Evolutionary conservation across 495 filamentous ascomycete species (phyloP).

Genomic region (Penicillium arizonense): DNA sequence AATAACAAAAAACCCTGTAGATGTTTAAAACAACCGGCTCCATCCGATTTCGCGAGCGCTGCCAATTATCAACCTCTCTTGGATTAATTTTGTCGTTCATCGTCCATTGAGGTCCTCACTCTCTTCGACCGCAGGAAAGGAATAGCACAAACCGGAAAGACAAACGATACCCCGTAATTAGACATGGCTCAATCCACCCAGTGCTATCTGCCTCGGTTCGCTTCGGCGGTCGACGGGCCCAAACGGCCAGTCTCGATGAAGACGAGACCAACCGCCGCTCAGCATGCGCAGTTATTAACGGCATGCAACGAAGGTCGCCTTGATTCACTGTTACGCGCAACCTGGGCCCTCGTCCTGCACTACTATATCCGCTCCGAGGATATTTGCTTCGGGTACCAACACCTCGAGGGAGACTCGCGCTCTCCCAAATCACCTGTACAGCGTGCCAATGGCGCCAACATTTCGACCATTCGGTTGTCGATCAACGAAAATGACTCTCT

Average conservation of each 20-base stretch:
- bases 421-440: slow-evolving; percentile 18
- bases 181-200: slow-evolving; percentile 37
- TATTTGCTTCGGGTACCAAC: slow-evolving; percentile 55
- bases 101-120: slow-evolving; percentile 6
- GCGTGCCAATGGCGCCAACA: slow-evolving; percentile 13
- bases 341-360: slow-evolving; percentile 55
- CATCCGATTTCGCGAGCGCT: slow-evolving; percentile 17
- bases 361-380: slow-evolving; percentile 53
- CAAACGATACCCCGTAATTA: not conserved
- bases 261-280: slow-evolving; percentile 29
- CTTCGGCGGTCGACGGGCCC: slow-evolving; percentile 27
- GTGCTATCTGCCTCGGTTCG: slow-evolving; percentile 39
- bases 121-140: not conserved
- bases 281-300: slow-evolving; percentile 35
- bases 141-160: not conserved
- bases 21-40: slow-evolving; percentile 25
- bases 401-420: slow-evolving; percentile 26
- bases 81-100: slow-evolving; percentile 18
- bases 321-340: slow-evolving; percentile 41
- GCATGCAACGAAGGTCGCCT: slow-evolving; percentile 31
- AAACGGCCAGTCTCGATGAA: slow-evolving; percentile 40
- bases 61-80: slow-evolving; percentile 10
- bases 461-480: slow-evolving; percentile 23
- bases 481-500: slow-evolving; percentile 35
- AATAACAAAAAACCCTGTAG: slow-evolving; percentile 11